phyloP scores from a whole-genome alignment of 805 yeast genomes.

The Cyberlindnera bimundalis region DNA sequence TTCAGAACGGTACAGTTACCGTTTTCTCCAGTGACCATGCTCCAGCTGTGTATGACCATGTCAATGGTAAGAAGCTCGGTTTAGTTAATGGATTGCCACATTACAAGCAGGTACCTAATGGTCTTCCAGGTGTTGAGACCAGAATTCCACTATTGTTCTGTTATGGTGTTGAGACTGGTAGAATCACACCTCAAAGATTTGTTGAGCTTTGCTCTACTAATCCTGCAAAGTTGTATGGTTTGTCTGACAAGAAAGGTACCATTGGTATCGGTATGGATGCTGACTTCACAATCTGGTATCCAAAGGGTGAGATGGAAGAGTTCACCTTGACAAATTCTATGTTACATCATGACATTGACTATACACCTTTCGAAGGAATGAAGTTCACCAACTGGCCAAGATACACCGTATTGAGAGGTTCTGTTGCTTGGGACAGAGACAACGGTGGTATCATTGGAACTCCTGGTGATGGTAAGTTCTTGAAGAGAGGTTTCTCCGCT shows the following conservation, averaged over 20 bases:
- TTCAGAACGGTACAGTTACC: conserved; percentile 46
- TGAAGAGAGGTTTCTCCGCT: conserved; percentile 27
- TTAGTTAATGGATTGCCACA: conserved; percentile 37
- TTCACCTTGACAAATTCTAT: conserved; percentile 29
- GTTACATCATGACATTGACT: conserved; percentile 37
- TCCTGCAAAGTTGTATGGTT: conserved; percentile 45
- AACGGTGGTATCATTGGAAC: conserved; percentile 21
- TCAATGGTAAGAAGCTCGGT: conserved; percentile 41
- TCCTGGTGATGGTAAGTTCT: conserved; percentile 25
- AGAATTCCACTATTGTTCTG: conserved; percentile 41
- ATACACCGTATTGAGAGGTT: conserved; percentile 39
- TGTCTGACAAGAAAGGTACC: conserved; percentile 39
- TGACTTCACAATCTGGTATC: conserved; percentile 47
- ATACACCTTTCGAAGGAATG: conserved; percentile 40
- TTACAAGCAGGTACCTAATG: conserved; percentile 45
- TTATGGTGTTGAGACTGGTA: conserved; percentile 41
- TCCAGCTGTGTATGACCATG: conserved; percentile 40
- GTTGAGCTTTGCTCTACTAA: conserved; percentile 45
- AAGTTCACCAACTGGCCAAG: conserved; percentile 45
- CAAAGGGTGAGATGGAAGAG: conserved; percentile 30
- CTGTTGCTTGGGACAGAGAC: conserved; percentile 31
- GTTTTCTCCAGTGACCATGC: conserved; percentile 46
- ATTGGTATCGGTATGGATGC: conserved; percentile 47
- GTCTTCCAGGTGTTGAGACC: conserved; percentile 47
- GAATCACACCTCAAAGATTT: conserved; percentile 38